These are phyloP conservation scores for Oryza meridionalis DNA, from an alignment of 176 grass and related monocot genomes.

Conservation along the genomic window DNA sequence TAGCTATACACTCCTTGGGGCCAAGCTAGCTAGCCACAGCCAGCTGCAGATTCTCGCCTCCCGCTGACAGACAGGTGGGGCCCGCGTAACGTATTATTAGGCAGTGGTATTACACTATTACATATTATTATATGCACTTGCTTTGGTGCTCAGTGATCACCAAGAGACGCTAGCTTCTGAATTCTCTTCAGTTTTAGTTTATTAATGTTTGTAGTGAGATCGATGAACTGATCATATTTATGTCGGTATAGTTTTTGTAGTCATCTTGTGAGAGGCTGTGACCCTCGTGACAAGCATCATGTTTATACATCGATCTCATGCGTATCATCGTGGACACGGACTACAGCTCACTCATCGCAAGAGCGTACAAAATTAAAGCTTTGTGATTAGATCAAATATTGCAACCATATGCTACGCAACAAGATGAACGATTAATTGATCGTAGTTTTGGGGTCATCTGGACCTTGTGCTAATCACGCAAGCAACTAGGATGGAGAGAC, in stretches of 20 bases:
- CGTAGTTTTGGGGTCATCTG: neutral
- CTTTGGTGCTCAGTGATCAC: neutral
- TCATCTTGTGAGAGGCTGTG: neutral
- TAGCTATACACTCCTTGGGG: too few relatives aligned
- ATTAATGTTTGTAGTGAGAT: neutral
- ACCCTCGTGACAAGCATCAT: constrained; percentile 1
- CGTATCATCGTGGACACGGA: neutral
- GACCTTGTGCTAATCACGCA: neutral
- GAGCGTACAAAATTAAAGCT: neutral
- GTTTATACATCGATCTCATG: neutral
- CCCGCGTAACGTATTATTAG: neutral
- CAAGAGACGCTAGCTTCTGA: neutral
- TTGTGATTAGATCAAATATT: neutral
- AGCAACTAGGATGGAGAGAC: neutral
- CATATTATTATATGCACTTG: neutral
- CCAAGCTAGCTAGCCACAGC: neutral
- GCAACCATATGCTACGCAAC: constrained; percentile 1
- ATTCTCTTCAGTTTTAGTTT: neutral
- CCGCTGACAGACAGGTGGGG: neutral
- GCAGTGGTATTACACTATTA: neutral
- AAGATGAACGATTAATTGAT: neutral
- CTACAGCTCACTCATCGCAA: constrained; percentile 3
- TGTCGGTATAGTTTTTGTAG: neutral
- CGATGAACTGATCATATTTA: neutral
- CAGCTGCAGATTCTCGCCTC: neutral